A percentile compares a stretch with the other conserved stretches of the same genome.
Evolutionary conservation across 257 asterid species (phyloP).

Genomic region (Ehretia macrophylla): DNA sequence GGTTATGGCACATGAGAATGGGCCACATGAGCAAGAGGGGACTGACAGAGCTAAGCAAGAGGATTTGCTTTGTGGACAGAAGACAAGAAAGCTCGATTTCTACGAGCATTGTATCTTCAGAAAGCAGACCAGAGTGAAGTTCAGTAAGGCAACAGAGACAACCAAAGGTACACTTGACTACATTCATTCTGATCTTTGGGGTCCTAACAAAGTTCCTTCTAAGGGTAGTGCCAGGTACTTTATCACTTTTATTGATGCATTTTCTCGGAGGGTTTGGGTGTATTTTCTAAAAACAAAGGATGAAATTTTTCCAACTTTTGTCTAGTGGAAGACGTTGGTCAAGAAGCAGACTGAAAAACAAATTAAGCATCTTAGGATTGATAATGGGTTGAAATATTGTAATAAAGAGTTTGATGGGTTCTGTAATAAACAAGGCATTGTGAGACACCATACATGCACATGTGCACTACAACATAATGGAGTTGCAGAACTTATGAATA

Average conservation of each 20-base stretch:
- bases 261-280: background rate
- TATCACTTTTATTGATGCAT: background rate
- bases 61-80: background rate
- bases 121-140: background rate
- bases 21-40: background rate
- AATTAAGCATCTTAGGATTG: background rate
- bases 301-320: background rate
- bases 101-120: slow-evolving; percentile 39
- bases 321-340: background rate
- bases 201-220: background rate
- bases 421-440: background rate
- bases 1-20: background rate
- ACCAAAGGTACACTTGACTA: background rate
- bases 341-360: background rate
- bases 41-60: background rate
- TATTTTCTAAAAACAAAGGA: background rate
- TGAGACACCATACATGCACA: too few species aligned
- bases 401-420: background rate
- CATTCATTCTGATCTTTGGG: slow-evolving; percentile 1
- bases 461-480: background rate
- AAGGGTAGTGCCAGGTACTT: background rate
- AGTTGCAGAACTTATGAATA: background rate
- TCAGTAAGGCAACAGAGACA: background rate
- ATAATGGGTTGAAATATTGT: background rate
- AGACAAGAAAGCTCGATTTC: background rate